phyloP scores from a whole-genome alignment of 495 filamentous ascomycete genomes.

The Rusavskia elegans region DNA sequence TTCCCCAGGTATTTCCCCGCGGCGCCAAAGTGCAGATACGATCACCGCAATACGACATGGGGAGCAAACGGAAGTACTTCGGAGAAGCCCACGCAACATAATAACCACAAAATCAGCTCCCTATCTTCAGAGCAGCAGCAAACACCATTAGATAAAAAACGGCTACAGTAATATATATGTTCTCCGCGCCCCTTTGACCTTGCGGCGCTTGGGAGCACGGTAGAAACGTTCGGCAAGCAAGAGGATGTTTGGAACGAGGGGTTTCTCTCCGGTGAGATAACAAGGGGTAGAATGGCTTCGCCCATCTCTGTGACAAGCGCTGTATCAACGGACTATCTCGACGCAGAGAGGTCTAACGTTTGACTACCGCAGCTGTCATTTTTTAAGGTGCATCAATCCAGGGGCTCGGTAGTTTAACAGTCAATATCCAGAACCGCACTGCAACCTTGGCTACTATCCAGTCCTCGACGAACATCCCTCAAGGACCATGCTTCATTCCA shows the following conservation, averaged over 20 bases:
- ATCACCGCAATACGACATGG: too few relatives aligned
- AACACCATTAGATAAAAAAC: too few relatives aligned
- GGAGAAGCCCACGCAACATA: too few relatives aligned
- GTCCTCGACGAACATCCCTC: conserved; percentile 15
- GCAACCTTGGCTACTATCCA: background rate
- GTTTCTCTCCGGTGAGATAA: conserved; percentile 18
- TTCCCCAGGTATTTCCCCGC: too few relatives aligned
- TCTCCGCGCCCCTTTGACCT: conserved; percentile 10
- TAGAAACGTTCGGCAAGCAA: conserved; percentile 14
- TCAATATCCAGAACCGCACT: background rate
- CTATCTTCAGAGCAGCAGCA: too few relatives aligned
- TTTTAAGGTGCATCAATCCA: background rate
- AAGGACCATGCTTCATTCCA: conserved; percentile 33
- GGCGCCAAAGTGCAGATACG: too few relatives aligned
- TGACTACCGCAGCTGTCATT: background rate
- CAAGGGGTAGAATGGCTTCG: background rate
- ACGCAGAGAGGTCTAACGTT: conserved; percentile 2
- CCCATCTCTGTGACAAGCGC: background rate
- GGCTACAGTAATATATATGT: too few relatives aligned
- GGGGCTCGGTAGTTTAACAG: background rate
- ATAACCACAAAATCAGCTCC: too few relatives aligned
- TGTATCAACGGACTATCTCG: background rate
- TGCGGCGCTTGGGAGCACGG: conserved; percentile 10
- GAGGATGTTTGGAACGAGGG: conserved; percentile 29
- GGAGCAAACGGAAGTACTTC: too few relatives aligned